phyloP scores from a whole-genome alignment of 2,329 filamentous ascomycete species.

The Colletotrichum sp. region DNA sequence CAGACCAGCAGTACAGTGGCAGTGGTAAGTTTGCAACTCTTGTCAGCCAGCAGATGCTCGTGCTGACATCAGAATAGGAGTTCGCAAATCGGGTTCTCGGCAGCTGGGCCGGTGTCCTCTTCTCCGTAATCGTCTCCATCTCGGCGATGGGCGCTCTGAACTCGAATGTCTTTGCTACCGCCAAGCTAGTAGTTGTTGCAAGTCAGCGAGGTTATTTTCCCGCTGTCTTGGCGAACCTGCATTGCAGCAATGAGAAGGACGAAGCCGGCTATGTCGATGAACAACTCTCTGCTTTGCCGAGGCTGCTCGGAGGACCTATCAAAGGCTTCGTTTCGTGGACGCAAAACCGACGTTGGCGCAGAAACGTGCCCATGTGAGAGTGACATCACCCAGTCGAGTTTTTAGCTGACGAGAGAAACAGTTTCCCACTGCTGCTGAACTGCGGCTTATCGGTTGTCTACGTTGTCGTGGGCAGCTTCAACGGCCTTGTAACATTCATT shows the following conservation, averaged over 20 bases:
- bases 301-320: constrained; percentile 23
- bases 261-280: constrained; percentile 29
- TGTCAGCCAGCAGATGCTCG: neutral
- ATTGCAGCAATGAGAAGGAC: constrained; percentile 29
- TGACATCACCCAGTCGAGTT: neutral
- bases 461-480: constrained; percentile 28
- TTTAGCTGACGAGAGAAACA: constrained; percentile 10
- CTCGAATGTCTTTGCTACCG: constrained; percentile 48
- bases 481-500: constrained; percentile 30
- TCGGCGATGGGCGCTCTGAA: constrained; percentile 47
- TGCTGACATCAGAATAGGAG: constrained; percentile 30
- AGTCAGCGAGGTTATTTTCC: constrained; percentile 32
- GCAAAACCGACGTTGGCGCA: constrained; percentile 25
- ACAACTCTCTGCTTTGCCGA: constrained; percentile 20
- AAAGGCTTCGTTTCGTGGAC: constrained; percentile 27
- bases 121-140: constrained; percentile 42
- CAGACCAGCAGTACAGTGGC: constrained; percentile 44
- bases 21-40: constrained; percentile 37
- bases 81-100: constrained; percentile 36
- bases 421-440: constrained; percentile 28
- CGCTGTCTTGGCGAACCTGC: constrained; percentile 28
- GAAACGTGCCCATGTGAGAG: constrained; percentile 25
- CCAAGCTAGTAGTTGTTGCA: constrained; percentile 44
- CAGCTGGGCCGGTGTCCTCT: constrained; percentile 39
- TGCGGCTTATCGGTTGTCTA: constrained; percentile 27